Evolutionary conservation across 805 yeast species (phyloP).

Genomic region (Lachancea thermotolerans): DNA sequence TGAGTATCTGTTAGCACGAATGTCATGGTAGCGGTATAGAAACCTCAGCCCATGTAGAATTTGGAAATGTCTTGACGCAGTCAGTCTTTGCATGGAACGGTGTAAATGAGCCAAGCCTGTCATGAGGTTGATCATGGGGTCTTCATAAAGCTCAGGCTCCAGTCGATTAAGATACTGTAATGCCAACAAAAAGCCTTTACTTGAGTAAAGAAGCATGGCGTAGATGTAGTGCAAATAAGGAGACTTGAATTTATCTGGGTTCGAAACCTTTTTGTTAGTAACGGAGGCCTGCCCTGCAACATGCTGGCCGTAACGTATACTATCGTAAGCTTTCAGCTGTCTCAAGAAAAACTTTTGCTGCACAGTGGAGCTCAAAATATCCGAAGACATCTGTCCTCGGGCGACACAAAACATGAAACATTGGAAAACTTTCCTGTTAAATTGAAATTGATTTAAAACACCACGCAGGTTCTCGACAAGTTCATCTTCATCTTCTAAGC

Average conservation of each 20-base stretch:
- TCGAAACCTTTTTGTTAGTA: conserved; percentile 41
- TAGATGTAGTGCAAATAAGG: conserved; percentile 75
- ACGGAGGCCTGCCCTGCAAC: conserved; percentile 78
- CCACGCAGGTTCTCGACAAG: conserved; percentile 55
- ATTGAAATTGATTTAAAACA: conserved; percentile 63
- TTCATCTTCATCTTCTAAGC: conserved; percentile 44
- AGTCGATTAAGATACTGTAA: conserved; percentile 70
- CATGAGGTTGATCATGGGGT: conserved; percentile 71
- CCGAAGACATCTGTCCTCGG: conserved; percentile 48
- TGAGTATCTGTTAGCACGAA: conserved; percentile 35
- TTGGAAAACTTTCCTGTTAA: conserved; percentile 60
- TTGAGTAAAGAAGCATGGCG: conserved; percentile 71
- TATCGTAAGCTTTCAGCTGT: conserved; percentile 84
- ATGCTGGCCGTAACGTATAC: conserved; percentile 45
- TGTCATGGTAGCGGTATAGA: conserved; percentile 60
- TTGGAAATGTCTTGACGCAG: conserved; percentile 80
- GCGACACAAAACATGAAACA: conserved; percentile 62
- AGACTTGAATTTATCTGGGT: conserved; percentile 40
- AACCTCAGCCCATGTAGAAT: conserved; percentile 81
- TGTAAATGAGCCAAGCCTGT: conserved; percentile 80
- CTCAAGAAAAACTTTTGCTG: conserved; percentile 87
- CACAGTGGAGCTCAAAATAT: conserved; percentile 63
- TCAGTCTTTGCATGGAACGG: conserved; percentile 84
- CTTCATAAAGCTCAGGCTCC: conserved; percentile 57
- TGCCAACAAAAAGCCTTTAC: conserved; percentile 77